Base-by-base conservation (phyloP, 2,329 filamentous ascomycete genomes). In the Calonectria pseudoturangicola region DNA sequence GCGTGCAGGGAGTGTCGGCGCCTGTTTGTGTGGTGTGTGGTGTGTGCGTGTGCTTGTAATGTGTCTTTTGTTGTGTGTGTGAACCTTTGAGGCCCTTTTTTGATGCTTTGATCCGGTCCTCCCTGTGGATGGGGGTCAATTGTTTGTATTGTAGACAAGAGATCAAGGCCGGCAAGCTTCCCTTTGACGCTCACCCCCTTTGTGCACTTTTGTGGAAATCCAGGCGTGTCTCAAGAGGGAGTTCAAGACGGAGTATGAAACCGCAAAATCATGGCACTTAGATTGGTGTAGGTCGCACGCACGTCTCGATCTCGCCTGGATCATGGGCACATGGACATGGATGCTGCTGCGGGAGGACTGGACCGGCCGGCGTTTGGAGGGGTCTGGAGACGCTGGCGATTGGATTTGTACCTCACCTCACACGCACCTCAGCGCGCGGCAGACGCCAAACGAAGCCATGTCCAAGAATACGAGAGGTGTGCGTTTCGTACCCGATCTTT, bases 281-380 rank as follows among this genome's bases (percentile, higher is more conserved):
- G 75, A 54, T 72, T 68, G 69, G 76, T 54, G 70, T 70, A 73
- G 43, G 73, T 78, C 74, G 74, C 73, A 73, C 75, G 54, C 73
- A 74, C 68, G 71, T 71, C 71, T 75, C 65, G 74, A 79, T 76
- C 73, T 75, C 78, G 77, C 72, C 74, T 76, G 67, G 66, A 70
- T 75, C 76, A 76, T 69, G 69, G 73, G 76, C 75, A 66, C 60
- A 76, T 60, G 66, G 66, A 71, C 73, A 54, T 60, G 66, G 76
- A 76, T 77, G 74, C 30, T 36, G 58, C 16, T 58, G 66, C 43
- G 70, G 65, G 56, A 45, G 54, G 70, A 65, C 60, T 72, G 65
- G 70, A 66, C 48, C 33, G 62, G 43, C 62, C 65, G 51, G 45
- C 39, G 50, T 47, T 33, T 33, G 54, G 54, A 60, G 33, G 36